A percentile compares a stretch with the other conserved stretches of the same genome.
Conservation (phyloP, 495 filamentous ascomycete species). For the Xylaria intraflava region DNA sequence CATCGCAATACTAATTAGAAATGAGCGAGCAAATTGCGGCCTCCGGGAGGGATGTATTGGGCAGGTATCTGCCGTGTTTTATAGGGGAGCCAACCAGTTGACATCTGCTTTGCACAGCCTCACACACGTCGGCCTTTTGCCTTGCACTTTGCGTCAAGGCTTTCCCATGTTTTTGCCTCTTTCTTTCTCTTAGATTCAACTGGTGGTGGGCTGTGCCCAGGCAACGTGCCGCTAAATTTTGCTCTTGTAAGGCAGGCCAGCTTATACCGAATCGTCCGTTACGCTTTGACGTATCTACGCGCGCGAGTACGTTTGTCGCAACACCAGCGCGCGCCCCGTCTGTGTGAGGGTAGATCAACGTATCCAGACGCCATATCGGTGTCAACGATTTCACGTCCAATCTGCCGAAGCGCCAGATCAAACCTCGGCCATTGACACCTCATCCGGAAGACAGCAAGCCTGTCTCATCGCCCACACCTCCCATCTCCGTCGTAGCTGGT, state of each 20-base stretch:
- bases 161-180: neutral
- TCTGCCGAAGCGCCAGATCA: neutral
- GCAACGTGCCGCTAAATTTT: neutral
- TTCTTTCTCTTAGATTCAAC: neutral
- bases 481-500: neutral
- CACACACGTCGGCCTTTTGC: slow-evolving; percentile 5
- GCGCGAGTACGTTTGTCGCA: neutral
- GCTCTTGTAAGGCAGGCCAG: neutral
- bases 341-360: too few species aligned
- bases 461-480: neutral
- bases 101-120: slow-evolving; percentile 3
- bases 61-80: neutral
- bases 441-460: neutral
- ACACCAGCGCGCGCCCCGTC: neutral
- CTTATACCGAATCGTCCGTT: neutral
- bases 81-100: neutral
- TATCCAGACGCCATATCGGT: too few species aligned
- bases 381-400: too few species aligned
- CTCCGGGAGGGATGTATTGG: too few species aligned
- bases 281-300: neutral
- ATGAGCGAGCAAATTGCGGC: neutral
- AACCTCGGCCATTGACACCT: neutral
- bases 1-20: neutral
- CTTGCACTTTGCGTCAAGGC: neutral
- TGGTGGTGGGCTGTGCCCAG: neutral